Base-by-base conservation (phyloP, 2,329 filamentous ascomycete species). In the Incumbomyces delicatus region DNA sequence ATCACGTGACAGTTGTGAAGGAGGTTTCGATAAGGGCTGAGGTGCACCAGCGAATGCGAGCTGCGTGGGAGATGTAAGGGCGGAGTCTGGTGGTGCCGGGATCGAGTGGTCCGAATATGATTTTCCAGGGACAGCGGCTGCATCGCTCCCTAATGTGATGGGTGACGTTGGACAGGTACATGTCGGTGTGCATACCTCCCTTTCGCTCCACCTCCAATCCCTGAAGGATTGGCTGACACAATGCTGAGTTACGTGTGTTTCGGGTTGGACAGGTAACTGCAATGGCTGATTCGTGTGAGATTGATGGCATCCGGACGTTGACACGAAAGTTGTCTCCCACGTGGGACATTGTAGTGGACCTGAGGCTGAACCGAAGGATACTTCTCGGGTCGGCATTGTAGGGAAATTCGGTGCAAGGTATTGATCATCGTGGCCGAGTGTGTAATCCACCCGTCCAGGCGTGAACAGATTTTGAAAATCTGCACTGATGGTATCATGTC, bases 261-360 rank as follows among this genome's bases (percentile, higher is more conserved):
- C 33, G 13, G 33, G 11, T 35, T 32, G 13, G 11, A 3, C 4
- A 18, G 3, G n/a, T 17, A 10, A 18, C 6, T 30, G 12, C 6
- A 16, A 10, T n/a, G 14, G 27, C 12, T 41, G 38, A 17, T 3
- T 17, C 30, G 18, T 16, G 18, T 42, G 40, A 27, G 22, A 8
- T 4, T 27, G 22, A 27, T 5, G 22, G 22, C 4, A 27, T 4
- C 8, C 22, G 6, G 40, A 27, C 29, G 27, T 27, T 3, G 27
- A 42, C n/a, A 42, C 31, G 20, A 42, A 16, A 10, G 27, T 42
- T 17, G 40, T 27, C 10, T 42, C 40, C 22, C 40, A 42, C 14
- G 18, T 42, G 27, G 29, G 14, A 16, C 29, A 4, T 10, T 33
- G 27, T 13, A 32, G 7, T 3, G 31, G 8, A 14, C 20, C 6